Evolutionary conservation across 768 basidiomycete species (phyloP), one percentile per base, ranked within the genome.

Genomic region (Pisolithus sp.): DNA sequence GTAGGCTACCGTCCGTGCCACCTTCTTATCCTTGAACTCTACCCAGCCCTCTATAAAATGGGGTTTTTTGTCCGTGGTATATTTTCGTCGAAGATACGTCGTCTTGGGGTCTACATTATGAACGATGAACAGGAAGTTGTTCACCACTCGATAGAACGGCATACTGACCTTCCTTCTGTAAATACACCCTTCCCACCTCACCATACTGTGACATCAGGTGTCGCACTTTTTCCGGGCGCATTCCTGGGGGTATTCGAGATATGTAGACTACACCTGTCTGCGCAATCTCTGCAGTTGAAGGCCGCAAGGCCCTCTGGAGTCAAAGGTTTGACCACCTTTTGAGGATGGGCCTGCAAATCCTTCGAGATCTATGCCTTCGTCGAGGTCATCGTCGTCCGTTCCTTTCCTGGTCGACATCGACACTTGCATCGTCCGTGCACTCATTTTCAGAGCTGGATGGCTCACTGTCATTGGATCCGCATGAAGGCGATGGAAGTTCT

Each of bases 41-140:
- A 98, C 86, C 96, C 96, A 99, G 30, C 96, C 96, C 67, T 99
- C 96, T 0, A 87, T 87, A 64, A 86, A 98, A 60, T 93, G 90
- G 10, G 85, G 76, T 57, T 89, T 89, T 67, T 89, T 88, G 8
- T 86, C 91, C 3, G 86, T 74, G 3, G 89, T 92, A 65, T 84
- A 80, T 67, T 92, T 93, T 49, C 78, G 76, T 23, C 91, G 74
- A 41, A 89, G 73, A 72, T 94, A 91, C 36, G 91, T 89, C n/a
- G 85, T 75, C 68, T 93, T 94, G 9, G 89, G 71, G 65, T 93
- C 92, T 93, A 58, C 24, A 38, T 38, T 15, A 41, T 13, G 18
- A 56, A 36, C 37, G 37, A 24, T 44, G 37, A 24, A 44, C 18
- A 23, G 34, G 17, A 13, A 38, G 36, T 46, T 20, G 28, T 37